Evolutionary conservation across 2,329 filamentous ascomycete genomes (phyloP), one percentile per base, ranked within the genome.

Genomic region (Leptographium flavum): DNA sequence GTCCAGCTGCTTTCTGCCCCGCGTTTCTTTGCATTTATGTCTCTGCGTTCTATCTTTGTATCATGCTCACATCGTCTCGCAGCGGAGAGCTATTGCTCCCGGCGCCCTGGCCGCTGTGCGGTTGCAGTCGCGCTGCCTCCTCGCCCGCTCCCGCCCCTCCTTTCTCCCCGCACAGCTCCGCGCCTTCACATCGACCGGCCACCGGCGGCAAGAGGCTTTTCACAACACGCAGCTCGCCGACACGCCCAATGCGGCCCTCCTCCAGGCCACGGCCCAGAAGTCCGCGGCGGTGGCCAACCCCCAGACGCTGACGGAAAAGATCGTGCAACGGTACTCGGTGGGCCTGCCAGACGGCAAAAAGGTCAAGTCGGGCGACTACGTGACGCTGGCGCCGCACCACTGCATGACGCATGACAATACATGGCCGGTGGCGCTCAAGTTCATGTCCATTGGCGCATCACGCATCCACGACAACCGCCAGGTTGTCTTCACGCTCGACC

Each of bases 231-330:
- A 83, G 58, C 67, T 76, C 46, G 71, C 81, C 48, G 73, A 73
- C 50, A 61, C 72, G 3, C 48, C 56, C 28, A 56, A 63, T 5
- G 66, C 76, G 4, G 64, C 72, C 39, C 68, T 82, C 48, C 69
- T 79, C 45, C 68, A 71, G 36, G 67, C 73, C 28, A 44, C 64
- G 67, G 53, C 55, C 42, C 40, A 36, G 52, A 14, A 44, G 50
- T n/a, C n/a, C n/a, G n/a, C n/a, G n/a, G n/a, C n/a, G 6, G 37
- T 43, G 15, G 27, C 38, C 25, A 52, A 45, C 2, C 74, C 84
- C 0, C 87, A 94, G 63, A 95, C 85, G 3, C 64, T 94, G 43
- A 92, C 85, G 3, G 88, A 95, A 61, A 94, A 94, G 69, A 94
- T 95, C 48, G 81, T 94, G 0, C 88, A 95, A 60, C 66, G 72